phyloP scores from a whole-genome alignment of 2,329 filamentous ascomycete genomes.

The Aaosphaeria pasadenensis region DNA sequence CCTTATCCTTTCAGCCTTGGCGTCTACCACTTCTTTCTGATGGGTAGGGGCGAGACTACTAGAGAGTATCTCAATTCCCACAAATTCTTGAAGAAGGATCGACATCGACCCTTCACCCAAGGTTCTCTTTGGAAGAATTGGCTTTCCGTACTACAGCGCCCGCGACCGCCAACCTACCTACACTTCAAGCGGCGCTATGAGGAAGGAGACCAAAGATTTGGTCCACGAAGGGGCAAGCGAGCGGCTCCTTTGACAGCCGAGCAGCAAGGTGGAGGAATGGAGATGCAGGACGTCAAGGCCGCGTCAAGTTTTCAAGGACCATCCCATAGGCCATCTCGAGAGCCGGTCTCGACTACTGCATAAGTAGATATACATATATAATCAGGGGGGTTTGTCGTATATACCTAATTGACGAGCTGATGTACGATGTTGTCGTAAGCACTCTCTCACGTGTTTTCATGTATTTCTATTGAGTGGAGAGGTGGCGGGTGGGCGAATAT shows the following conservation, averaged over 20 bases:
- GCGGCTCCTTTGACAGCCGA: conserved; percentile 48
- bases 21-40: conserved; percentile 88
- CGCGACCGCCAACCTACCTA: conserved; percentile 83
- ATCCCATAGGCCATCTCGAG: conserved; percentile 13
- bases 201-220: conserved; percentile 82
- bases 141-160: conserved; percentile 75
- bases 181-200: conserved; percentile 76
- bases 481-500: too few relatives aligned
- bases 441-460: too few relatives aligned
- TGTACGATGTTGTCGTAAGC: too few relatives aligned
- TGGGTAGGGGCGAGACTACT: conserved; percentile 89
- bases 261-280: conserved; percentile 58
- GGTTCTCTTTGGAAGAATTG: conserved; percentile 74
- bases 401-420: neutral
- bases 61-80: conserved; percentile 94
- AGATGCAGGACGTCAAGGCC: conserved; percentile 60
- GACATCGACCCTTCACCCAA: conserved; percentile 87
- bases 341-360: neutral
- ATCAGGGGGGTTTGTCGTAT: neutral
- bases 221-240: conserved; percentile 54
- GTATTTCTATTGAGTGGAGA: too few relatives aligned
- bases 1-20: conserved; percentile 81
- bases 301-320: conserved; percentile 35
- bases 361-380: too few relatives aligned
- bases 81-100: conserved; percentile 89